Evolutionary conservation across 208 protist species (phyloP).

Genomic region (Leishmania tarentolae): DNA sequence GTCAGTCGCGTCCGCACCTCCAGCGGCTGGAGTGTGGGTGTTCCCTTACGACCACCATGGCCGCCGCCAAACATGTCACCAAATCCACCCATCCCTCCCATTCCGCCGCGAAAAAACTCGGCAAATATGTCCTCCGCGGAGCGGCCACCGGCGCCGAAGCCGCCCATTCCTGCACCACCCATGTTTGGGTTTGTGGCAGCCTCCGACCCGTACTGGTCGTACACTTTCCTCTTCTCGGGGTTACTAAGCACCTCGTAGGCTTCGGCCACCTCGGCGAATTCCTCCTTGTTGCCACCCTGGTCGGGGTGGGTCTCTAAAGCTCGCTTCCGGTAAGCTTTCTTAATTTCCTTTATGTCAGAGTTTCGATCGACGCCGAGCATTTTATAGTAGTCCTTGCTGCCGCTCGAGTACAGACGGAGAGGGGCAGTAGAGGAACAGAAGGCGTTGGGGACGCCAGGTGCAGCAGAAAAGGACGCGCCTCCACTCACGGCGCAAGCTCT

Average conservation of each 20-base stretch:
- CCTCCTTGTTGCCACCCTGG: conserved; percentile 92
- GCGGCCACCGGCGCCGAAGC: conserved; percentile 54
- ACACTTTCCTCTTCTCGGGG: conserved; percentile 94
- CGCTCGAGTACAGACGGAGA: conserved; percentile 45
- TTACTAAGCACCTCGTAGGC: conserved; percentile 98
- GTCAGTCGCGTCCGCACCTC: conserved; percentile 80
- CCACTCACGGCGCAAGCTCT: neutral
- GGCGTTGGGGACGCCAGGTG: conserved; percentile 11
- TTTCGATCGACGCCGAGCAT: conserved; percentile 72
- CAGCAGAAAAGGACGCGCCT: neutral
- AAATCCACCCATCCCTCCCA: conserved; percentile 82
- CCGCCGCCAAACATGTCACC: conserved; percentile 74
- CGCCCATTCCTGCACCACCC: conserved; percentile 45
- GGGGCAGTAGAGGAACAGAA: conserved; percentile 17
- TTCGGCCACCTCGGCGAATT: conserved; percentile 89
- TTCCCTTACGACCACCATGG: conserved; percentile 31
- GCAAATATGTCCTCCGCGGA: conserved; percentile 92
- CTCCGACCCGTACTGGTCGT: conserved; percentile 96
- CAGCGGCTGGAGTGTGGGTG: conserved; percentile 71
- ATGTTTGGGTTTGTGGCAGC: conserved; percentile 77
- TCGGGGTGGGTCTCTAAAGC: conserved; percentile 91
- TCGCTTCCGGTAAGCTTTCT: conserved; percentile 92
- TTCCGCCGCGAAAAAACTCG: conserved; percentile 86
- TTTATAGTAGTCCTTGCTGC: conserved; percentile 90
- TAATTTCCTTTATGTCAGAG: conserved; percentile 78